These are phyloP conservation scores for Hemisphaericaspora lyxosophila DNA, from an alignment of 1,139 yeast genomes.

Conservation along the genomic window DNA sequence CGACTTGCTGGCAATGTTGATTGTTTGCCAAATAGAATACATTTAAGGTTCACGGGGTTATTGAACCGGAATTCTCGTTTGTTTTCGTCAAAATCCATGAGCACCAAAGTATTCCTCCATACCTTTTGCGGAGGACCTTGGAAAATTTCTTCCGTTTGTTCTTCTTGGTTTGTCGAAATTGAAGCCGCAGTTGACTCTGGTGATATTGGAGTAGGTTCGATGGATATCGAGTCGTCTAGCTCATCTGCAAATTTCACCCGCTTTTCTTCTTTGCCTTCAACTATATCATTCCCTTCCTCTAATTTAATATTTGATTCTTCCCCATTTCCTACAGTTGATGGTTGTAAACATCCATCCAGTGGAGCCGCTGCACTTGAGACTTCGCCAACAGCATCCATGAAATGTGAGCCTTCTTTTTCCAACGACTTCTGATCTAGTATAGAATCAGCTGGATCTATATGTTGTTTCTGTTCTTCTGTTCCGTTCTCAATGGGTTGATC, in stretches of 20 bases:
- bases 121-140: slow-evolving; percentile 70
- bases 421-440: too few relatives aligned
- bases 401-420: too few relatives aligned
- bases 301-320: too few relatives aligned
- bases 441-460: too few relatives aligned
- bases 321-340: too few relatives aligned
- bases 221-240: slow-evolving; percentile 12
- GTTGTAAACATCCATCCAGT: too few relatives aligned
- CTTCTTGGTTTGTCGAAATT: slow-evolving; percentile 4
- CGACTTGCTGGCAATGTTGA: slow-evolving; percentile 52
- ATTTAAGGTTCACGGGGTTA: slow-evolving; percentile 32
- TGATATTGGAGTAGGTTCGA: slow-evolving; percentile 7
- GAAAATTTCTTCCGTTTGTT: slow-evolving; percentile 28
- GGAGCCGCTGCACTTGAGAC: too few relatives aligned
- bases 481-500: too few relatives aligned
- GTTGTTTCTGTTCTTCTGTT: too few relatives aligned
- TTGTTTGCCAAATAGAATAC: slow-evolving; percentile 60
- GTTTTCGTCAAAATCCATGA: slow-evolving; percentile 47
- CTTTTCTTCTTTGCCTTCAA: slow-evolving; percentile 13
- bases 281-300: slow-evolving; percentile 1
- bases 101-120: slow-evolving; percentile 47
- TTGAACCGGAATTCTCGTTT: slow-evolving; percentile 20
- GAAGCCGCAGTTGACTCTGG: slow-evolving; percentile 6
- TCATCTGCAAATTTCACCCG: slow-evolving; percentile 35
- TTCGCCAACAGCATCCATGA: too few relatives aligned